phyloP scores from a whole-genome alignment of 768 basidiomycete species.

The Trametes sanguinea region DNA sequence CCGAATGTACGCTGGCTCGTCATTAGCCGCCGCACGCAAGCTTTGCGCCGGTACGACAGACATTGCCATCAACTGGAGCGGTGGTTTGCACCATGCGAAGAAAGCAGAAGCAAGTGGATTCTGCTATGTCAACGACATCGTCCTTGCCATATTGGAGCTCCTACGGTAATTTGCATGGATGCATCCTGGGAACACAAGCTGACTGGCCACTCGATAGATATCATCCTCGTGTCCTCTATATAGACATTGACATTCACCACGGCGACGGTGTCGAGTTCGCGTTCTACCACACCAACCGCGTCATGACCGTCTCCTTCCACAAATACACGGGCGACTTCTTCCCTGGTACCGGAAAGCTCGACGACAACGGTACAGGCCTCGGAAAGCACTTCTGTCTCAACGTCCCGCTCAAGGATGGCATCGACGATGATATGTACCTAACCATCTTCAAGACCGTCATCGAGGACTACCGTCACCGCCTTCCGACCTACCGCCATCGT shows the following conservation, averaged over 20 bases:
- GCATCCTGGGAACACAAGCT: no score
- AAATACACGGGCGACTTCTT: slow-evolving; percentile 99
- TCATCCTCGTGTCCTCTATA: slow-evolving; percentile 93
- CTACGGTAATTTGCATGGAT: slow-evolving; percentile 41
- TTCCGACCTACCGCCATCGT: slow-evolving; percentile 92
- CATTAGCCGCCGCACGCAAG: slow-evolving; percentile 88
- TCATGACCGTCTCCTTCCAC: slow-evolving; percentile 98
- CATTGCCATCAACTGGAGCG: slow-evolving; percentile 99
- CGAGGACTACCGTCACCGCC: slow-evolving; percentile 85
- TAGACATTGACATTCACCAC: slow-evolving; percentile 99
- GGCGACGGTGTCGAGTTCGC: slow-evolving; percentile 98
- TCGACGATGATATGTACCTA: slow-evolving; percentile 97
- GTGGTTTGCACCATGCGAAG: slow-evolving; percentile 97
- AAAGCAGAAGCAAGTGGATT: slow-evolving; percentile 98
- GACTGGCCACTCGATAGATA: slow-evolving; percentile 51
- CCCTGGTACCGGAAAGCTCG: slow-evolving; percentile 93
- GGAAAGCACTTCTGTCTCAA: slow-evolving; percentile 97
- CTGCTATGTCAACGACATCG: slow-evolving; percentile 97
- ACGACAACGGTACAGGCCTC: slow-evolving; percentile 84
- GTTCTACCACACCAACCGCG: slow-evolving; percentile 97
- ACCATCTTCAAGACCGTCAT: slow-evolving; percentile 95
- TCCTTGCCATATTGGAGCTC: slow-evolving; percentile 90
- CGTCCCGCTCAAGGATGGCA: slow-evolving; percentile 92
- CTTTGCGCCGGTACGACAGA: slow-evolving; percentile 84
- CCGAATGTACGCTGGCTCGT: slow-evolving; percentile 90